Percentiles rank a stretch among this genome's conserved stretches.
These are phyloP conservation scores for Lathyrus tuberosus DNA, from an alignment of 306 rosid species.

Conservation along the genomic window DNA sequence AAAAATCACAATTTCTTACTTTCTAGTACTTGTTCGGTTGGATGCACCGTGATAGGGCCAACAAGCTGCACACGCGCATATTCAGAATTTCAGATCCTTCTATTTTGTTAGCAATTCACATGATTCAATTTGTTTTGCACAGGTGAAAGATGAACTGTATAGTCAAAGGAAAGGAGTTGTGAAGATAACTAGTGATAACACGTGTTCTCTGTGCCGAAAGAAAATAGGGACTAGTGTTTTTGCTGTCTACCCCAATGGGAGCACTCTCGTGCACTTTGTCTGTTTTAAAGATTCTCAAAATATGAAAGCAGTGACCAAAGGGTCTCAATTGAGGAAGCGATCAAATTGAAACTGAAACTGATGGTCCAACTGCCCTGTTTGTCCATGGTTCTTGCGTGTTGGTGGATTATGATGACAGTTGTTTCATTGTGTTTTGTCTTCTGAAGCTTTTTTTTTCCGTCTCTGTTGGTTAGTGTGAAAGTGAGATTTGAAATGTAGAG, in stretches of 20 bases:
- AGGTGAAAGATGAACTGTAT: constrained; percentile 92
- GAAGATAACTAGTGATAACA: constrained; percentile 83
- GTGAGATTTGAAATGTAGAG: constrained; percentile 37
- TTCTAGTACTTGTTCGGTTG: constrained; percentile 12
- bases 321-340: constrained; percentile 63
- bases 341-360: constrained; percentile 33
- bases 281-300: constrained; percentile 93
- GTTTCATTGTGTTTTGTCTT: constrained; percentile 25
- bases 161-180: constrained; percentile 73
- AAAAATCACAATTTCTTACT: background rate
- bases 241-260: constrained; percentile 91
- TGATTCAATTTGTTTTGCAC: constrained; percentile 34
- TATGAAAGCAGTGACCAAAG: constrained; percentile 84
- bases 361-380: constrained; percentile 15
- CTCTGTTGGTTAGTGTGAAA: constrained; percentile 18
- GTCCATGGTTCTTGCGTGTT: constrained; percentile 6
- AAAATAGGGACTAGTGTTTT: constrained; percentile 94
- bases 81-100: constrained; percentile 13
- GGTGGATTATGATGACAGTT: constrained; percentile 33
- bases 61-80: background rate
- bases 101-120: constrained; percentile 35
- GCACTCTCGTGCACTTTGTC: constrained; percentile 87
- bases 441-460: background rate
- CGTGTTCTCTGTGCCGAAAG: constrained; percentile 94
- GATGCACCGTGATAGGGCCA: constrained; percentile 17